Percentiles rank a stretch among this genome's conserved stretches.
Conservation (phyloP, 1,139 yeast species). For the Kodamaea fungicola region DNA sequence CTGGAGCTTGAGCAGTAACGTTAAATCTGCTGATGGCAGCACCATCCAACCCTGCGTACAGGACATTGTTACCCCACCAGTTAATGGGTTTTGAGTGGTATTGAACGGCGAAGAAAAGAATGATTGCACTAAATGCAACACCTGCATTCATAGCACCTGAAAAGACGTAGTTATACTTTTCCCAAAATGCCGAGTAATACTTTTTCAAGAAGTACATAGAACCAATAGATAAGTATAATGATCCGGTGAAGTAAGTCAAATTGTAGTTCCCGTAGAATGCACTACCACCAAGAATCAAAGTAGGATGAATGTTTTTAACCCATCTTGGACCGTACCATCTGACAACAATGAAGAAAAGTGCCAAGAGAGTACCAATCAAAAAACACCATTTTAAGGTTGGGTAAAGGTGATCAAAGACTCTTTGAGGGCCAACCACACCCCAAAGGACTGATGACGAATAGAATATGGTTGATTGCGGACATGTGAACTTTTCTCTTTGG, state of each 20-base stretch:
- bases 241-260: constrained; percentile 16
- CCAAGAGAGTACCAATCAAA: constrained; percentile 41
- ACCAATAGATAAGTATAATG: constrained; percentile 12
- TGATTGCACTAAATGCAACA: constrained; percentile 16
- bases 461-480: constrained; percentile 46
- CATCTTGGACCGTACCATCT: constrained; percentile 18
- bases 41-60: constrained; percentile 13
- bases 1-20: constrained; percentile 13
- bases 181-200: constrained; percentile 16
- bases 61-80: constrained; percentile 20
- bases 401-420: constrained; percentile 45
- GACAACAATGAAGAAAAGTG: constrained; percentile 28
- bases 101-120: constrained; percentile 19
- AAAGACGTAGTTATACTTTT: constrained; percentile 19
- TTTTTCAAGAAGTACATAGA: constrained; percentile 17
- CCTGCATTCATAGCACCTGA: constrained; percentile 18
- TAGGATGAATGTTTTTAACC: constrained; percentile 16
- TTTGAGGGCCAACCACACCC: constrained; percentile 63
- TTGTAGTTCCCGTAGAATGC: constrained; percentile 14
- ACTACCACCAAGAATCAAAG: constrained; percentile 16
- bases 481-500: constrained; percentile 42
- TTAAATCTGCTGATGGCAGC: constrained; percentile 7
- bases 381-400: constrained; percentile 50
- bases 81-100: constrained; percentile 13
- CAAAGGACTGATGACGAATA: constrained; percentile 58